Base-by-base conservation (phyloP, 441 rosid genomes). In the Codiaeum variegatum region DNA sequence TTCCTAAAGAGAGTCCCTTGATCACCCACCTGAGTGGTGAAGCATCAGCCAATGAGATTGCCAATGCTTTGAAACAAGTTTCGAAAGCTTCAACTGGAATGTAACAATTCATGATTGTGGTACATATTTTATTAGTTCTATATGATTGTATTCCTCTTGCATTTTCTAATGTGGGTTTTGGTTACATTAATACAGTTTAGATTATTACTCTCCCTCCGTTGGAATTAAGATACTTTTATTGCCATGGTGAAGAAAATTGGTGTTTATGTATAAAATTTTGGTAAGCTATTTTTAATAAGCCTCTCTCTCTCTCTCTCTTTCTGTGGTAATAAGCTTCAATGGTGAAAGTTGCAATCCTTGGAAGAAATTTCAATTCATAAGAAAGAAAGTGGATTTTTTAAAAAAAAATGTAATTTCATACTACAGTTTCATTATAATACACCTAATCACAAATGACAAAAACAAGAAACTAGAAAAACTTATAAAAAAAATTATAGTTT, bases 1-100 rank as follows among this genome's bases (percentile, higher is more conserved):
- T 89, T 75, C 98, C 97, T 0, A 65, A 70, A 31, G 89, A 90
- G 46, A 89, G 94, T 58, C 93, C 96, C 15, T 79, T 82, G 77
- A 82, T 90, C 7, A 81, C 81, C 18, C 73, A 24, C 73, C 10
- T 90, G 42, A 80, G 82, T n/a, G 88, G 79, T 34, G 83, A 77
- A 4, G 83, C 90, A 21, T 78, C 84, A 42, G 79, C 82, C 15
- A 75, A 78, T 4, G 91, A 86, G 49, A 92, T 90, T 23, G 85
- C 92, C n/a, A 79, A 74, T 59, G 80, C 84, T 67, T 70, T 94
- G 60, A 87, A 84, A 67, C 86, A 81, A 67, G 82, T 88, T 12
- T 82, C 89, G 1, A 88, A 85, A 81, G 81, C 86, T 69, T 55
- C 70, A 26, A 67, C 70, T 19, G 71, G 81, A 74, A 81, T 76